phyloP scores from a whole-genome alignment of 2,329 filamentous ascomycete genomes.

The Microsporum audouinii region DNA sequence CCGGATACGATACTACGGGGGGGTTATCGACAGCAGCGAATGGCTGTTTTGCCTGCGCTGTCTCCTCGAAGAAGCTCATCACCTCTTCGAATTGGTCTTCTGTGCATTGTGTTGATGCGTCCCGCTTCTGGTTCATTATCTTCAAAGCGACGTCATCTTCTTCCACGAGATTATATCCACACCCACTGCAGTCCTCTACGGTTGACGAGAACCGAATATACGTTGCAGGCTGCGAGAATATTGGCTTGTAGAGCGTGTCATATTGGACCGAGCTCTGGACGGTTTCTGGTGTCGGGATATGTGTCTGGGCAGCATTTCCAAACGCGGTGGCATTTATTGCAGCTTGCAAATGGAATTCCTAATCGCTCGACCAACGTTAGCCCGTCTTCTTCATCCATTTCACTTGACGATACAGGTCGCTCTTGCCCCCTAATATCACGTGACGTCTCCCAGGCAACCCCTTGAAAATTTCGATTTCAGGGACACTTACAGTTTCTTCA shows the following conservation, averaged over 20 bases:
- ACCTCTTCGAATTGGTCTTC: constrained; percentile 89
- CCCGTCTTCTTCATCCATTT: background rate
- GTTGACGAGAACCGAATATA: constrained; percentile 98
- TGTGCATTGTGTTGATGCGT: constrained; percentile 54
- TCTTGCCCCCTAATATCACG: constrained; percentile 22
- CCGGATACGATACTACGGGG: constrained; percentile 60
- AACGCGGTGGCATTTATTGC: constrained; percentile 56
- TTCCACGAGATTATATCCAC: constrained; percentile 85
- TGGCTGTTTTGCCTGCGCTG: constrained; percentile 68
- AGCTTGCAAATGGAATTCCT: constrained; percentile 94
- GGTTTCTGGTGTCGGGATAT: constrained; percentile 58
- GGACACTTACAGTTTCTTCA: constrained; percentile 81
- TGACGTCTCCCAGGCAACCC: constrained; percentile 27
- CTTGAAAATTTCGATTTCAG: constrained; percentile 21
- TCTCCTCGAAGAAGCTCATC: constrained; percentile 91
- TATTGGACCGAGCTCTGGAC: constrained; percentile 60
- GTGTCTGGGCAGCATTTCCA: constrained; percentile 50
- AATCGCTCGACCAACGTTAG: constrained; percentile 14
- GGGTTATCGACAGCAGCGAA: constrained; percentile 85
- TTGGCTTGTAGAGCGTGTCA: constrained; percentile 71
- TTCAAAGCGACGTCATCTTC: constrained; percentile 81
- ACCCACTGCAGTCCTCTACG: constrained; percentile 86
- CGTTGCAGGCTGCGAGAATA: constrained; percentile 72
- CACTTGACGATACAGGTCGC: background rate
- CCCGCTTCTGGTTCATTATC: constrained; percentile 67